Evolutionary conservation across 73 alveolate species (phyloP).

Genomic region (Breviolum minutum): DNA sequence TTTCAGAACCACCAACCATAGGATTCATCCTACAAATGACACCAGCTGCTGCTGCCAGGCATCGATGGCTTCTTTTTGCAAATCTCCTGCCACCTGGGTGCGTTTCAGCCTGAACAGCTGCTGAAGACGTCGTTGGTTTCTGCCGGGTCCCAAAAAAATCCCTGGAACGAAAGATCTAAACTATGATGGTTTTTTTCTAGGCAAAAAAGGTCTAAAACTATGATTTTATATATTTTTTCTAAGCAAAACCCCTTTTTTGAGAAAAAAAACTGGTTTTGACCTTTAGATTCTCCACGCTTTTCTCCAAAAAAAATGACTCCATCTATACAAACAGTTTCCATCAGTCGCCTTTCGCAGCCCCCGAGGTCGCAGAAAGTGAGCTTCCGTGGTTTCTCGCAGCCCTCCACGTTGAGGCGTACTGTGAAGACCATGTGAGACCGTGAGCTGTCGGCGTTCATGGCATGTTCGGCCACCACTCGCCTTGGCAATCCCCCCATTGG

Average conservation of each 20-base stretch:
- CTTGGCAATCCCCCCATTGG: not conserved
- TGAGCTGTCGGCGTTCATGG: constrained; percentile 66
- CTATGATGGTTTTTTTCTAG: no score
- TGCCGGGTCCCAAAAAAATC: not conserved
- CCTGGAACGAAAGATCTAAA: not conserved
- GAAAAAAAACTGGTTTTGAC: not conserved
- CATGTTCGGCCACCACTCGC: constrained; percentile 82
- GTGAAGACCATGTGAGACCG: constrained; percentile 81
- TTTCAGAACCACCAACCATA: no score
- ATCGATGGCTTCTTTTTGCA: constrained; percentile 57
- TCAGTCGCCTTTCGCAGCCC: constrained; percentile 53
- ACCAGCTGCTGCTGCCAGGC: not conserved
- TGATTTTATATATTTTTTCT: no score
- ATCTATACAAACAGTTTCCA: not conserved
- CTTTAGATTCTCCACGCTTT: not conserved
- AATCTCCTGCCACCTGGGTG: constrained; percentile 49
- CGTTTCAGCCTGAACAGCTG: constrained; percentile 32
- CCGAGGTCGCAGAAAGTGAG: constrained; percentile 75
- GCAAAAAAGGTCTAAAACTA: no score
- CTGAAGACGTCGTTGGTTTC: not conserved
- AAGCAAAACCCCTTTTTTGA: no score
- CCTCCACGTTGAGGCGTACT: constrained; percentile 32
- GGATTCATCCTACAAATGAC: no score
- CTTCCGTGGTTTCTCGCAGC: not conserved
- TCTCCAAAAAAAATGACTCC: not conserved